Percentiles rank a stretch among this genome's conserved stretches.
phyloP scores from a whole-genome alignment of 495 filamentous ascomycete species.

The Hamigera avellanea region DNA sequence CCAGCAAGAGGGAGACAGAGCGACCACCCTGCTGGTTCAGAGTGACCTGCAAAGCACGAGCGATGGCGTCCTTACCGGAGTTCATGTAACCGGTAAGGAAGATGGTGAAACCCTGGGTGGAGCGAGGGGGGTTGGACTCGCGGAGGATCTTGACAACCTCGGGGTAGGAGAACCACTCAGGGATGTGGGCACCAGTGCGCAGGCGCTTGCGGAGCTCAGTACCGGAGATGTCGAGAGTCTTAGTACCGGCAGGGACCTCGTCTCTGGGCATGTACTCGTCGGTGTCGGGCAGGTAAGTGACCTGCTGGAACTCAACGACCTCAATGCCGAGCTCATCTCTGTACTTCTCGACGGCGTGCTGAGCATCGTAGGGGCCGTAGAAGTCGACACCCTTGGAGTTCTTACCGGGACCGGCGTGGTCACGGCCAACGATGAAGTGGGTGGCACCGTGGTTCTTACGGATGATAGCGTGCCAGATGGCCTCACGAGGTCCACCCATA shows the following conservation, averaged over 20 bases:
- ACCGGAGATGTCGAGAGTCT: slow-evolving; percentile 93
- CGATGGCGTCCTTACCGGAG: slow-evolving; percentile 91
- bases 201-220: slow-evolving; percentile 88
- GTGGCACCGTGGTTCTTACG: slow-evolving; percentile 98
- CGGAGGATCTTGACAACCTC: slow-evolving; percentile 94
- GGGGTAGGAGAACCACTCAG: slow-evolving; percentile 99
- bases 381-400: slow-evolving; percentile 95
- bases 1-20: slow-evolving; percentile 83
- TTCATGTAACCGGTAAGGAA: slow-evolving; percentile 97
- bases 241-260: slow-evolving; percentile 68
- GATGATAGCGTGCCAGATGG: slow-evolving; percentile 99
- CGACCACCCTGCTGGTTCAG: slow-evolving; percentile 97
- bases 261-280: slow-evolving; percentile 94
- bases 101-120: slow-evolving; percentile 89
- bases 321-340: slow-evolving; percentile 91
- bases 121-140: slow-evolving; percentile 85
- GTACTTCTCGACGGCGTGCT: slow-evolving; percentile 95
- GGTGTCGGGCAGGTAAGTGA: slow-evolving; percentile 94
- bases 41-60: slow-evolving; percentile 89
- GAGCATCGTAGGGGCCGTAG: slow-evolving; percentile 98
- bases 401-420: slow-evolving; percentile 94
- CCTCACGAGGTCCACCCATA: slow-evolving; percentile 97
- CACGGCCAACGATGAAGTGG: slow-evolving; percentile 97
- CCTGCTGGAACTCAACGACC: slow-evolving; percentile 98
- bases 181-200: slow-evolving; percentile 82